Percentiles rank a stretch among this genome's conserved stretches.
phyloP scores from a whole-genome alignment of 2,329 filamentous ascomycete species.

The Penicillium sp. region DNA sequence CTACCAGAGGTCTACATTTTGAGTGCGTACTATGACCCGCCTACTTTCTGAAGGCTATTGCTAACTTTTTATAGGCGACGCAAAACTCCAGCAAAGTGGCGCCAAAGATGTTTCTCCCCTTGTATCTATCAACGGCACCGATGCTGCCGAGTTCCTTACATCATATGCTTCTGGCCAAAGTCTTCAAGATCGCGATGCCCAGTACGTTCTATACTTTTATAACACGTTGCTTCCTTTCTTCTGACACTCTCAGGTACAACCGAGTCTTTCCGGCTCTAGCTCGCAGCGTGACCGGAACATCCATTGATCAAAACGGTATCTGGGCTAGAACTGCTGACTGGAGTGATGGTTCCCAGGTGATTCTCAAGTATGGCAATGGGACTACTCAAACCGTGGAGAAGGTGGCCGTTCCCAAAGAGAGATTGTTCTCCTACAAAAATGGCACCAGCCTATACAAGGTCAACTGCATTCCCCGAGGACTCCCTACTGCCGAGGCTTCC shows the following conservation, averaged over 20 bases:
- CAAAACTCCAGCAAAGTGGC: constrained; percentile 24
- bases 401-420: constrained; percentile 28
- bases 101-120: constrained; percentile 56
- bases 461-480: constrained; percentile 29
- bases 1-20: constrained; percentile 61
- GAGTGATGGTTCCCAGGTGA: constrained; percentile 28
- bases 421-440: constrained; percentile 30
- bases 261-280: constrained; percentile 31
- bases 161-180: constrained; percentile 55
- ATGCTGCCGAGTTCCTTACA: constrained; percentile 54
- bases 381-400: constrained; percentile 27
- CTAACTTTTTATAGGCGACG: constrained; percentile 26
- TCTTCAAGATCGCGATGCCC: constrained; percentile 63
- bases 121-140: constrained; percentile 62
- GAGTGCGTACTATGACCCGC: constrained; percentile 16
- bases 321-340: constrained; percentile 30
- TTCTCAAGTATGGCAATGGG: constrained; percentile 31
- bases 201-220: constrained; percentile 46
- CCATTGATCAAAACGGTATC: constrained; percentile 25
- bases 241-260: constrained; percentile 31
- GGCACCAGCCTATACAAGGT: constrained; percentile 29
- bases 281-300: constrained; percentile 30
- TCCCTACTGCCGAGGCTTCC: constrained; percentile 18
- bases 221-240: background rate
- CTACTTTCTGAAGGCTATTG: background rate